Evolutionary conservation across 148 eudicot species (phyloP), one percentile per base, ranked within the genome.

Genomic region (Euryodendron excelsum): DNA sequence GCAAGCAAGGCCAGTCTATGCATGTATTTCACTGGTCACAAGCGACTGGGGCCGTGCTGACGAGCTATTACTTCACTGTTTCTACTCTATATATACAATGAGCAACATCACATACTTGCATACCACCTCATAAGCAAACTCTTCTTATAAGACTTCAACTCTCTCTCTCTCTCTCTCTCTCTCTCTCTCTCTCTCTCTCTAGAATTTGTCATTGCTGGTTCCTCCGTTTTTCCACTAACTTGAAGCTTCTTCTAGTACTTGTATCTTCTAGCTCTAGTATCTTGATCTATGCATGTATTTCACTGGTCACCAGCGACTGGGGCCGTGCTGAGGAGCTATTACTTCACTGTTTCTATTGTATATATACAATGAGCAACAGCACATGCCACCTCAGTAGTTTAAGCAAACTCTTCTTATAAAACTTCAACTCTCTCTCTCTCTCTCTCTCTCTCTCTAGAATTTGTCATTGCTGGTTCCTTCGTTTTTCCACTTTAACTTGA

Each of bases 81-180:
- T 0, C 4, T n/a, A 58, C 56, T 73, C 79, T 81, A 82, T 82
- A 87, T 34, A 84, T 72, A 78, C 50, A 25, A 28, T 28, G 59
- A 1, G 45, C 78, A 71, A 60, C 45, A 6, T 33, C 41, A 17
- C n/a, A n/a, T n/a, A n/a, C n/a, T n/a, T n/a, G n/a, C 79, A 60
- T 76, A 39, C 25, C 69, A 59, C 65, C 48, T 61, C 56, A 66
- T 75, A 75, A 76, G 41, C 47, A 37, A 82, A 65, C 73, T 62
- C 21, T 13, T 0, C 23, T 9, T 36, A 31, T 65, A 37, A 45
- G 13, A 28, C 70, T 36, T 30, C 34, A 27, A 50, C 20, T 27
- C 50, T 74, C 63, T 70, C 37, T 75, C 67, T 25, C 45, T 59
- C 56, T 69, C 69, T 67, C 69, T 55, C n/a, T n/a, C n/a, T n/a